A percentile compares a stretch with the other conserved stretches of the same genome.
Conservation (phyloP, 2,329 filamentous ascomycete species). For the Fusarium temperatum region DNA sequence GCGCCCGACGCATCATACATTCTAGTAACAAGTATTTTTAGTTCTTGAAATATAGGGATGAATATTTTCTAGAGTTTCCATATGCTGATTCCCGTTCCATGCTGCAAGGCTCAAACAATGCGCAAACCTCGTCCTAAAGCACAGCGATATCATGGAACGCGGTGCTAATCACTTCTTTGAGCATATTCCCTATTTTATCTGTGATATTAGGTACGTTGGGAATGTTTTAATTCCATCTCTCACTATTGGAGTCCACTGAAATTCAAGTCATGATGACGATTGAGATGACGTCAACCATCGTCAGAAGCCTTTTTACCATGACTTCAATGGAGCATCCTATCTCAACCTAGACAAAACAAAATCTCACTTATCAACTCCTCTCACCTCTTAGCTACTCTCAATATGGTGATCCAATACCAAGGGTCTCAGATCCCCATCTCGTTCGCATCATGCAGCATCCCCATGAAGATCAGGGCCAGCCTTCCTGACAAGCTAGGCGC, state of each 20-base stretch:
- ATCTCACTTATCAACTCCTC: accelerated
- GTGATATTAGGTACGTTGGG: no score
- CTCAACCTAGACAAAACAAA: not conserved
- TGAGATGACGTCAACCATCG: conserved; percentile 19
- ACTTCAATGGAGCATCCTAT: not conserved
- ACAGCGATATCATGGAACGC: accelerated
- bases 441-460: conserved; percentile 66
- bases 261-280: conserved; percentile 1
- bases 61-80: not conserved
- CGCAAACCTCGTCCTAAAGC: accelerated
- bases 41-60: no score
- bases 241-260: no score
- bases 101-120: not conserved
- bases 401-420: conserved; percentile 15
- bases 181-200: no score
- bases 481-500: conserved; percentile 69
- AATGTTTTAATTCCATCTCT: no score
- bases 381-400: accelerated
- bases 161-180: no score
- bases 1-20: no score
- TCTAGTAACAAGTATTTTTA: no score
- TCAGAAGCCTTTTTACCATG: not conserved
- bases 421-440: conserved; percentile 32
- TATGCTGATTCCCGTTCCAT: not conserved
- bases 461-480: conserved; percentile 55